A percentile compares a stretch with the other conserved stretches of the same genome.
phyloP scores from a whole-genome alignment of 78 protist species.

The Creolimax fragrantissima region DNA sequence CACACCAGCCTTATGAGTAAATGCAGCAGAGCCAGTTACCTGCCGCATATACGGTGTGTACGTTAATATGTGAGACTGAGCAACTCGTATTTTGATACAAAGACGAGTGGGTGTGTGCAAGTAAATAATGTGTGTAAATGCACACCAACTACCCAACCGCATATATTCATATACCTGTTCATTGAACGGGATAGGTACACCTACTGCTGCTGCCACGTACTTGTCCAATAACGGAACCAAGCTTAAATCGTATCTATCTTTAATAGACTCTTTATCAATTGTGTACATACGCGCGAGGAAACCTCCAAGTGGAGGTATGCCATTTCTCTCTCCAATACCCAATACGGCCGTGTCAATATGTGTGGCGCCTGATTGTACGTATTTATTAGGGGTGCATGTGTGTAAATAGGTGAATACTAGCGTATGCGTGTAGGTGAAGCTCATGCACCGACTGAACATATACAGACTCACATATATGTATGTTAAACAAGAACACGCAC shows the following conservation, averaged over 20 bases:
- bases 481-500: slow-evolving; percentile 5
- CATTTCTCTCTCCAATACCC: slow-evolving; percentile 74
- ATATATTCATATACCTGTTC: no score
- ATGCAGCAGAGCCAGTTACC: slow-evolving; percentile 50
- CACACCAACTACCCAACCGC: no score
- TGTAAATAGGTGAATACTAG: neutral
- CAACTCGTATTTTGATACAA: neutral
- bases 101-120: no score
- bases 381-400: neutral
- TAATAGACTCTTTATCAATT: slow-evolving; percentile 22
- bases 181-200: slow-evolving; percentile 65
- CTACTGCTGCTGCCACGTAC: slow-evolving; percentile 46
- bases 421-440: neutral
- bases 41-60: no score
- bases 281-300: slow-evolving; percentile 65
- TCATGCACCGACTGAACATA: neutral
- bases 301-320: slow-evolving; percentile 66
- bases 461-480: neutral
- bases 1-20: slow-evolving; percentile 80
- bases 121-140: neutral
- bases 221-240: slow-evolving; percentile 40
- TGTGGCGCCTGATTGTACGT: slow-evolving; percentile 11
- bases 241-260: slow-evolving; percentile 20
- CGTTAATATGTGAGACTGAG: neutral
- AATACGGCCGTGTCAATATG: slow-evolving; percentile 66